Percentiles rank a stretch among this genome's conserved stretches.
phyloP scores from a whole-genome alignment of 2,329 filamentous ascomycete species.

The Trichoderma endophyticum region DNA sequence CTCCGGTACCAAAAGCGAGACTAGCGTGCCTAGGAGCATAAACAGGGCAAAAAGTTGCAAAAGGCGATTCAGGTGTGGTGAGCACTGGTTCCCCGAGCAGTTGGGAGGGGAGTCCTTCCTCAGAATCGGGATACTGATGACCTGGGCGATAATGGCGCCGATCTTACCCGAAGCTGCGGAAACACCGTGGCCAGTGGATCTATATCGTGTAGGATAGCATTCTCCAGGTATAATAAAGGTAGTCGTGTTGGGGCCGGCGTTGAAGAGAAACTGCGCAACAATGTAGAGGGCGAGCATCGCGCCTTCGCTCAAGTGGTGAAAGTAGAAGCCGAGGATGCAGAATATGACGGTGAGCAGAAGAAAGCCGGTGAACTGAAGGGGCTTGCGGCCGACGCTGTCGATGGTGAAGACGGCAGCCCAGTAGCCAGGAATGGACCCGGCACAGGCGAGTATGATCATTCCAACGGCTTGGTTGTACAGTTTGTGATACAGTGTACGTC shows the following conservation, averaged over 20 bases:
- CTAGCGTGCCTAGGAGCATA: conserved; percentile 70
- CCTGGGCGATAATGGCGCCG: conserved; percentile 65
- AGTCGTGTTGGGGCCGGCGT: conserved; percentile 63
- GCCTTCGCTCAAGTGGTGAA: conserved; percentile 45
- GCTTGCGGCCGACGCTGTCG: conserved; percentile 73
- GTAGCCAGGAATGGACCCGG: conserved; percentile 76
- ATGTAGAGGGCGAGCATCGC: conserved; percentile 61
- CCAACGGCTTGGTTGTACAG: conserved; percentile 72
- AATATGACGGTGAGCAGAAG: conserved; percentile 59
- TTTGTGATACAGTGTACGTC: conserved; percentile 61
- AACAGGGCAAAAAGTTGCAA: conserved; percentile 78
- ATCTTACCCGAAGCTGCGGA: conserved; percentile 66
- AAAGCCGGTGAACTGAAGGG: conserved; percentile 67
- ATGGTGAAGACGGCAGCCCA: conserved; percentile 72
- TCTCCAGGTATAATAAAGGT: conserved; percentile 65
- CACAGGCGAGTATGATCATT: conserved; percentile 73
- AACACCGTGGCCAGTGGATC: conserved; percentile 61
- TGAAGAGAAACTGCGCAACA: conserved; percentile 64
- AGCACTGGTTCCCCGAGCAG: conserved; percentile 48
- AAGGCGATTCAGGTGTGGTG: conserved; percentile 65
- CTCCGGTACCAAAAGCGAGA: conserved; percentile 71
- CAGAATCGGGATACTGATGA: conserved; percentile 61
- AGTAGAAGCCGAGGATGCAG: conserved; percentile 59
- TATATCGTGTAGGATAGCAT: conserved; percentile 62
- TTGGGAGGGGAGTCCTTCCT: conserved; percentile 51